Evolutionary conservation across 176 grass and related monocot species (phyloP).

Genomic region (Phoenix roebelenii): DNA sequence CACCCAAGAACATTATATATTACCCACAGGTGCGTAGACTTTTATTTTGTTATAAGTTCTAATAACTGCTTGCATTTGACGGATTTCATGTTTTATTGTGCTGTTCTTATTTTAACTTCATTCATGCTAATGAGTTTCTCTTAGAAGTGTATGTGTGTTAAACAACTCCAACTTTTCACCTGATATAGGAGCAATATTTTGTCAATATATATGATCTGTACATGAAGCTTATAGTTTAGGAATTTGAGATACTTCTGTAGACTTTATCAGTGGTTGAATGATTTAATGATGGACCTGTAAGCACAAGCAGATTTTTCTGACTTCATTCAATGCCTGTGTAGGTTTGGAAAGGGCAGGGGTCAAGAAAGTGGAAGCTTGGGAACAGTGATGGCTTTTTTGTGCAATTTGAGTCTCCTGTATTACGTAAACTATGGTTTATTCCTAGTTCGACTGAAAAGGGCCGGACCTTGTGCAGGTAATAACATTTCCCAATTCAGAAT

Average conservation of each 20-base stretch:
- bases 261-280: too few relatives aligned
- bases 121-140: too few relatives aligned
- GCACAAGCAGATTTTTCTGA: background rate
- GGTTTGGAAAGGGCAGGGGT: slow-evolving; percentile 97
- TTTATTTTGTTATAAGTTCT: too few relatives aligned
- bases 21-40: slow-evolving; percentile 62
- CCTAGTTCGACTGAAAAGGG: slow-evolving; percentile 74
- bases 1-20: slow-evolving; percentile 68
- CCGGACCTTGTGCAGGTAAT: slow-evolving; percentile 71
- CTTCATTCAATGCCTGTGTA: slow-evolving; percentile 9
- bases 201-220: too few relatives aligned
- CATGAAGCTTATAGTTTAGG: too few relatives aligned
- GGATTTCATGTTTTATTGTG: too few relatives aligned
- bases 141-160: too few relatives aligned
- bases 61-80: too few relatives aligned
- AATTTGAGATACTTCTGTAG: too few relatives aligned
- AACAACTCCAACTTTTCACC: too few relatives aligned
- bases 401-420: slow-evolving; percentile 72
- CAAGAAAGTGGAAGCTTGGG: slow-evolving; percentile 93
- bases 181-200: too few relatives aligned
- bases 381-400: slow-evolving; percentile 95
- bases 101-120: too few relatives aligned
- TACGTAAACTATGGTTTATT: slow-evolving; percentile 85
- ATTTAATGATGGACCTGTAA: background rate
- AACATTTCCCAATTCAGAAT: background rate